A percentile compares a stretch with the other conserved stretches of the same genome.
These are phyloP conservation scores for Salix caprea DNA, from an alignment of 345 rosid genomes.

Conservation along the genomic window DNA sequence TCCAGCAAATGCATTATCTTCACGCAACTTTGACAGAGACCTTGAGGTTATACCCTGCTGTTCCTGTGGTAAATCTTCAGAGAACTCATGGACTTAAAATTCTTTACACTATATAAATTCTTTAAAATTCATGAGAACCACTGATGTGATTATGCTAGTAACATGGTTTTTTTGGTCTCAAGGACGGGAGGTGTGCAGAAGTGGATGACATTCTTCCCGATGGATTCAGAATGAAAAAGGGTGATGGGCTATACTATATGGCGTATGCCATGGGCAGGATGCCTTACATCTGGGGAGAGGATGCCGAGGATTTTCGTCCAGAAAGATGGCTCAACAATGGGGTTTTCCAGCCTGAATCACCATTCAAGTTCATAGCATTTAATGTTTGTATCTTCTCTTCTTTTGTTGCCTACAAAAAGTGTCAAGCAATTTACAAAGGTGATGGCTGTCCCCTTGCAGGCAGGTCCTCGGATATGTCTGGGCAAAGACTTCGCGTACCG, in stretches of 20 bases:
- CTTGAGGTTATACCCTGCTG: constrained; percentile 61
- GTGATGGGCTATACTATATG: constrained; percentile 51
- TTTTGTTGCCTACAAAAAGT: neutral
- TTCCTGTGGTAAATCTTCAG: constrained; percentile 27
- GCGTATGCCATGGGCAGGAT: constrained; percentile 83
- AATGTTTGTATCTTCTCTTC: constrained; percentile 27
- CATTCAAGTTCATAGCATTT: constrained; percentile 68
- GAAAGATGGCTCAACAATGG: constrained; percentile 77
- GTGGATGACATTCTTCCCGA: constrained; percentile 67
- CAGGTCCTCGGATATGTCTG: constrained; percentile 72
- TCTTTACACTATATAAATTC: neutral
- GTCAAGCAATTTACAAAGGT: too few relatives aligned
- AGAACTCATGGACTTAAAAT: too few relatives aligned
- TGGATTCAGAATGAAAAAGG: constrained; percentile 55
- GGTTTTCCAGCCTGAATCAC: constrained; percentile 55
- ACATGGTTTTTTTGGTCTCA: neutral
- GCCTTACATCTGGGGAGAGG: constrained; percentile 70
- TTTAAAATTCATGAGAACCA: neutral
- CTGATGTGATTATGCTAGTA: neutral
- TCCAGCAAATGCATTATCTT: constrained; percentile 68
- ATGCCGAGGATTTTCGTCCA: constrained; percentile 58
- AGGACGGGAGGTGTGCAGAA: constrained; percentile 65
- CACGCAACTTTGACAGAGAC: constrained; percentile 78
- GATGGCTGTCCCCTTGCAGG: constrained; percentile 34
- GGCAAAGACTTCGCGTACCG: constrained; percentile 70